Percentiles rank a stretch among this genome's conserved stretches.
Evolutionary conservation across 1,284 basidiomycete species (phyloP).

Genomic region (Cryptococcus sp.): DNA sequence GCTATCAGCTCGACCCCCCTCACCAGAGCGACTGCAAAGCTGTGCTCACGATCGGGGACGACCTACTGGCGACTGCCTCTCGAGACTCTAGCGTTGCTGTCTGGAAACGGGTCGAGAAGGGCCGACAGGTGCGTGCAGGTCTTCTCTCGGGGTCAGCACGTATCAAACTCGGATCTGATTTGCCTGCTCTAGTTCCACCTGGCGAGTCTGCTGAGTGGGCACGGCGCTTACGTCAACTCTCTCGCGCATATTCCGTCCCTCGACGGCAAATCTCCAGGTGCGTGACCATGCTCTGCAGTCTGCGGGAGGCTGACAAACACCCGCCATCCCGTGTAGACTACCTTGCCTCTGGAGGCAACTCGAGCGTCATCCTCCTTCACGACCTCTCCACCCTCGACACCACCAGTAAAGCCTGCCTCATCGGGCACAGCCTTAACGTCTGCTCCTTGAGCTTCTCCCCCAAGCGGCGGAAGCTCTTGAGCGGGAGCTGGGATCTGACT

Average conservation of each 20-base stretch:
- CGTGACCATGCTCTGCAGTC: no score
- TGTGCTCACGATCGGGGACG: slow-evolving; percentile 23
- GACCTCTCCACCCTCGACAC: slow-evolving; percentile 18
- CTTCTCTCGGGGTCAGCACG: no score
- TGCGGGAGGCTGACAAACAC: no score
- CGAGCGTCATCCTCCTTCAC: slow-evolving; percentile 36
- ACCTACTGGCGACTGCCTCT: slow-evolving; percentile 28
- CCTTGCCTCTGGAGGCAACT: slow-evolving; percentile 38
- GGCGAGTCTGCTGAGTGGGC: slow-evolving; percentile 24
- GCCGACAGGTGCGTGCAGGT: background rate
- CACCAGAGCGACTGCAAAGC: slow-evolving; percentile 35
- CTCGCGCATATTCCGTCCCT: slow-evolving; percentile 19
- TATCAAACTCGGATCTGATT: no score
- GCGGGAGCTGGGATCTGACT: slow-evolving; percentile 39
- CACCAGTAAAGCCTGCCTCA: slow-evolving; percentile 22
- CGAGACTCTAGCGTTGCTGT: slow-evolving; percentile 32
- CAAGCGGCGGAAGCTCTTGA: slow-evolving; percentile 24
- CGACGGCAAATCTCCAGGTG: background rate
- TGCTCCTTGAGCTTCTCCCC: slow-evolving; percentile 28
- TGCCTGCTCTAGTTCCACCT: slow-evolving; percentile 18
- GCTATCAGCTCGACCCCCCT: slow-evolving; percentile 15
- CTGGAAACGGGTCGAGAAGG: slow-evolving; percentile 18
- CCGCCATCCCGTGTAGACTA: no score
- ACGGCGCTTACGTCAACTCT: slow-evolving; percentile 41
- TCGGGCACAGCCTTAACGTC: slow-evolving; percentile 37